Conservation (phyloP, 2,329 filamentous ascomycete genomes). For the Aspergillus ruber region DNA sequence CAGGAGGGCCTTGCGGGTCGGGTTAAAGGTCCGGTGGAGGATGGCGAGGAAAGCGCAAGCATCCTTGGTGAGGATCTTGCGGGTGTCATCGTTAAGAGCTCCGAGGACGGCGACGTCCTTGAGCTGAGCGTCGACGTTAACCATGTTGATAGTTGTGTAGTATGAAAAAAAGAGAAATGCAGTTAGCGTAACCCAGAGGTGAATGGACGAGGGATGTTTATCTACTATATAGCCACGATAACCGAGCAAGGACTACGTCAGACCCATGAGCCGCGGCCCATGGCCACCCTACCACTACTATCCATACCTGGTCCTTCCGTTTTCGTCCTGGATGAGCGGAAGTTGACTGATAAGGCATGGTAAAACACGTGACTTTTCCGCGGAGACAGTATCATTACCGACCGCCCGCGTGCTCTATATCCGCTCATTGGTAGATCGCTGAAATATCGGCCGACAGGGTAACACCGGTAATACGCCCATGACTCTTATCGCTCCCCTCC, state of each 20-base stretch:
- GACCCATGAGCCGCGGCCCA: constrained; percentile 18
- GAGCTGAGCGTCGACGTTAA: constrained; percentile 67
- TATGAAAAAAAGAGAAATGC: not conserved
- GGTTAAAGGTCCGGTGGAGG: constrained; percentile 91
- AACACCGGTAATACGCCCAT: not conserved
- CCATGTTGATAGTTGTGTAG: constrained; percentile 47
- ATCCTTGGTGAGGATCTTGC: constrained; percentile 86
- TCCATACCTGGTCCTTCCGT: not conserved
- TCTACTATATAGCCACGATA: constrained; percentile 4
- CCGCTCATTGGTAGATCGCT: not conserved
- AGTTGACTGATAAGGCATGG: constrained; percentile 2
- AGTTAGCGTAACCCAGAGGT: not conserved
- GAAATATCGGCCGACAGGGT: not conserved
- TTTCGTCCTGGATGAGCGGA: constrained; percentile 11
- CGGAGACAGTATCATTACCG: constrained; percentile 3
- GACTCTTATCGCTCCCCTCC: not conserved
- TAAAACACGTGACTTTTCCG: constrained; percentile 14
- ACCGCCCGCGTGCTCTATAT: no score
- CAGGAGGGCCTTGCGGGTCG: constrained; percentile 77
- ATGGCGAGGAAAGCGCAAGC: constrained; percentile 88
- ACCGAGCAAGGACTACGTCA: constrained; percentile 12
- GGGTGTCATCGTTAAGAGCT: constrained; percentile 66
- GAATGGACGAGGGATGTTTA: not conserved
- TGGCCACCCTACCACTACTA: not conserved
- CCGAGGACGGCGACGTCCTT: constrained; percentile 85